Conservation (phyloP, 805 yeast species). For the Kodamaea fukazawae region DNA sequence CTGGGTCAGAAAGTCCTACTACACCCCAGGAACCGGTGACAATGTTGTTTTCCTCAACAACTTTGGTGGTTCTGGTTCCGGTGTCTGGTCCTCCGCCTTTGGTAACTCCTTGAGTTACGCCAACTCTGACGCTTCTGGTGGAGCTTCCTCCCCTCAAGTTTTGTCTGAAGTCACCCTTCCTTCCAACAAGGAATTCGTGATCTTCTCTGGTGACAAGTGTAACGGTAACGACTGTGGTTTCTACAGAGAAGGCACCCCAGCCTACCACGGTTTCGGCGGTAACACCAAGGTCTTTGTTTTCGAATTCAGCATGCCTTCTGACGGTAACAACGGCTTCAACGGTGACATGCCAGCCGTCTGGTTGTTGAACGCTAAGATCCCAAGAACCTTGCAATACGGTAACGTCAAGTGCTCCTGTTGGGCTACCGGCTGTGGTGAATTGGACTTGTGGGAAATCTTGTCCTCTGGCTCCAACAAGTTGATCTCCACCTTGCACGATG, state of each 20-base stretch:
- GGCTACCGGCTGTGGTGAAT: constrained; percentile 96
- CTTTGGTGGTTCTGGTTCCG: constrained; percentile 86
- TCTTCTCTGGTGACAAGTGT: constrained; percentile 68
- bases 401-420: constrained; percentile 86
- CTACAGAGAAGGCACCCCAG: constrained; percentile 55
- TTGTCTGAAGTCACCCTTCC: constrained; percentile 64
- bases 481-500: constrained; percentile 79
- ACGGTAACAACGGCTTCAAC: constrained; percentile 52
- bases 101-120: constrained; percentile 92
- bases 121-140: constrained; percentile 72
- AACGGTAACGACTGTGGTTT: constrained; percentile 16
- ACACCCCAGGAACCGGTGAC: constrained; percentile 62
- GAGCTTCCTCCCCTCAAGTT: constrained; percentile 66
- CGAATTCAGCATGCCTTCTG: constrained; percentile 92
- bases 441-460: constrained; percentile 90
- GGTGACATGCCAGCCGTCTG: constrained; percentile 98
- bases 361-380: constrained; percentile 92
- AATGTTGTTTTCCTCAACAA: constrained; percentile 84
- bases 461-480: constrained; percentile 71
- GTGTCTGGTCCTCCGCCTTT: constrained; percentile 79
- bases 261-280: constrained; percentile 93
- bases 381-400: constrained; percentile 96
- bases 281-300: constrained; percentile 79
- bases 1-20: constrained; percentile 76
- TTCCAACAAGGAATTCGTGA: constrained; percentile 76